phyloP scores from a whole-genome alignment of 441 rosid species.

The Lepidium campestre region DNA sequence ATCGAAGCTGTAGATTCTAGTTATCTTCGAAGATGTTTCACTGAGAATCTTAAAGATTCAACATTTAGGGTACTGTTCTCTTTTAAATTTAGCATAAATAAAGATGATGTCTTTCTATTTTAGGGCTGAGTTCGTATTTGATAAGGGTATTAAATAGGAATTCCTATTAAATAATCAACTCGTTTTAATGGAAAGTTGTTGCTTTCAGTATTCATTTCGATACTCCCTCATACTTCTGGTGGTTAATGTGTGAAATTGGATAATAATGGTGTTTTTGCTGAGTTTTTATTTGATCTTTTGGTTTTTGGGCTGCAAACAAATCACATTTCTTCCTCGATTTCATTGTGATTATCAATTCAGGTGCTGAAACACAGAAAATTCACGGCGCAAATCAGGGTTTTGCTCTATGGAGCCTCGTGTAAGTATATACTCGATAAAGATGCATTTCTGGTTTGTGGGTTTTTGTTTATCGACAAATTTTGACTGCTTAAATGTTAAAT shows the following conservation, averaged over 20 bases:
- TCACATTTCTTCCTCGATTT: constrained; percentile 9
- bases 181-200: constrained; percentile 1
- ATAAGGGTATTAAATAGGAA: not conserved
- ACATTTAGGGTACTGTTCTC: constrained; percentile 16
- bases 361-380: constrained; percentile 1
- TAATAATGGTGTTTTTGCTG: not conserved
- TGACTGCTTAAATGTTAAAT: not conserved
- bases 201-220: constrained; percentile 15
- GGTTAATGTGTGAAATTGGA: not conserved
- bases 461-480: not conserved
- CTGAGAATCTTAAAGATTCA: constrained; percentile 16
- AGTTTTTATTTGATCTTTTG: not conserved
- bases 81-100: not conserved
- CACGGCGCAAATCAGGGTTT: not conserved
- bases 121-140: constrained; percentile 5
- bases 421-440: constrained; percentile 3
- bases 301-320: not conserved
- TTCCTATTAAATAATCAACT: not conserved
- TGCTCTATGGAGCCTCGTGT: constrained; percentile 30
- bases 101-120: constrained; percentile 20
- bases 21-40: not conserved
- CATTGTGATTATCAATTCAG: constrained; percentile 14
- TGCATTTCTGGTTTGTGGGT: not conserved
- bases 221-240: not conserved
- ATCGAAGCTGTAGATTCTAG: constrained; percentile 1